Evolutionary conservation across 1,139 yeast genomes (phyloP), one percentile per base, ranked within the genome.

Genomic region (Sugiyamaella paludigena): DNA sequence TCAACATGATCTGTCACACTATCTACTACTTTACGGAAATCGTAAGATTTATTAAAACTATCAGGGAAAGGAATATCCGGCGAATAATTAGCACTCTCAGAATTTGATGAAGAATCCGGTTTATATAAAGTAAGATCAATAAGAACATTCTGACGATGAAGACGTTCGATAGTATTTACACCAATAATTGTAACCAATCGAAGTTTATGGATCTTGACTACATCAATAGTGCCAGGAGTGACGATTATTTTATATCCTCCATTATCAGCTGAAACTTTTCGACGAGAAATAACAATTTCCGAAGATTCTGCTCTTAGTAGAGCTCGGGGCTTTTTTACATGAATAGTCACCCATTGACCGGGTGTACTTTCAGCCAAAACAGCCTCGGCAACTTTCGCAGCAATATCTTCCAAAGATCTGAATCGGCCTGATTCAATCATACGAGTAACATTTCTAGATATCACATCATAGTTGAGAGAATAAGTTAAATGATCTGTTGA

Each of bases 91-190:
- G 13, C 44, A 1, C 16, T 30, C 13, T 3, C 13, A 2, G 12
- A 10, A n/a, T 13, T 31, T n/a, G 30, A 13, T 6, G 49, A 36
- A 1, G 47, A 47, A 15, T 50, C 54, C 2, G 67, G 66, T 53
- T 61, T 60, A 53, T 68, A 67, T 15, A 75, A 65, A 4, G 71
- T 66, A 51, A 83, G 65, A 55, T 84, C 86, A 31, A 91, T 71
- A 26, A 80, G 74, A 8, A 87, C 85, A 52, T 79, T 81, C 67
- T 92, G 98, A 57, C 80, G 80, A 61, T 85, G 84, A 32, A 83
- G 67, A 53, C 98, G 74, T 65, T 92, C 98, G 68, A 89, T 87
- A 1, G 91, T 84, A 69, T 88, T 91, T 7, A 92, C 94, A 2
- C 98, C 98, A 58, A 92, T 86, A 36, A 89, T 75, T 0, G 96